Conservation (phyloP, 306 rosid genomes). For the Casuarina cunninghamiana region DNA sequence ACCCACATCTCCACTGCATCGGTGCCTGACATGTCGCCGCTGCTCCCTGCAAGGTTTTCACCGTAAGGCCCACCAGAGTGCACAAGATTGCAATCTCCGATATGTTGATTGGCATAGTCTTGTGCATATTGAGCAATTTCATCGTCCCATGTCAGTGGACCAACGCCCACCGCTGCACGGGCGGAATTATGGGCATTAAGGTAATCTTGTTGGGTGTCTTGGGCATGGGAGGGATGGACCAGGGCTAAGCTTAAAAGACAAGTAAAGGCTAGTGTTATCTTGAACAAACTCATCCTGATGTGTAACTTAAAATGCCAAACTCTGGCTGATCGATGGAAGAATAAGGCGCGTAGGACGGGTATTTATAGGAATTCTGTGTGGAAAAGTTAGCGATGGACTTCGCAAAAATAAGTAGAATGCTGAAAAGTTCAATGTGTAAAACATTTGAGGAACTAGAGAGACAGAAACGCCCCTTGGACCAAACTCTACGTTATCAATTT, state of each 20-base stretch:
- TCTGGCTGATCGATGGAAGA: not conserved
- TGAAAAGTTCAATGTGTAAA: not conserved
- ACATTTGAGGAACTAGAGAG: not conserved
- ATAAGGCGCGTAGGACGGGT: not conserved
- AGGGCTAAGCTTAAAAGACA: not conserved
- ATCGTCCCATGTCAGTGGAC: slow-evolving; percentile 17
- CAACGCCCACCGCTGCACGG: slow-evolving; percentile 17
- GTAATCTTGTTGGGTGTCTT: slow-evolving; percentile 40
- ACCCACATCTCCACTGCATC: slow-evolving; percentile 46
- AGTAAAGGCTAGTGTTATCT: not conserved
- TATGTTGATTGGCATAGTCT: slow-evolving; percentile 16
- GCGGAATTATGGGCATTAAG: slow-evolving; percentile 36
- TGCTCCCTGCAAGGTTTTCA: slow-evolving; percentile 32
- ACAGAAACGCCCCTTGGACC: not conserved
- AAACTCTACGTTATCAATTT: not conserved
- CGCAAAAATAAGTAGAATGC: not conserved
- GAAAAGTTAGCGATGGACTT: not conserved
- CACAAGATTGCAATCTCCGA: slow-evolving; percentile 18
- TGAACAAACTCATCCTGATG: not conserved
- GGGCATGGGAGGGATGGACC: slow-evolving; percentile 14
- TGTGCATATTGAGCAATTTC: slow-evolving; percentile 23
- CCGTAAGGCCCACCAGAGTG: slow-evolving; percentile 36
- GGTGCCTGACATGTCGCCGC: slow-evolving; percentile 9
- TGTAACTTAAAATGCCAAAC: not conserved
- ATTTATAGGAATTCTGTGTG: not conserved